Evolutionary conservation across 805 yeast genomes (phyloP).

Genomic region (Wickerhamomyces canadensis): DNA sequence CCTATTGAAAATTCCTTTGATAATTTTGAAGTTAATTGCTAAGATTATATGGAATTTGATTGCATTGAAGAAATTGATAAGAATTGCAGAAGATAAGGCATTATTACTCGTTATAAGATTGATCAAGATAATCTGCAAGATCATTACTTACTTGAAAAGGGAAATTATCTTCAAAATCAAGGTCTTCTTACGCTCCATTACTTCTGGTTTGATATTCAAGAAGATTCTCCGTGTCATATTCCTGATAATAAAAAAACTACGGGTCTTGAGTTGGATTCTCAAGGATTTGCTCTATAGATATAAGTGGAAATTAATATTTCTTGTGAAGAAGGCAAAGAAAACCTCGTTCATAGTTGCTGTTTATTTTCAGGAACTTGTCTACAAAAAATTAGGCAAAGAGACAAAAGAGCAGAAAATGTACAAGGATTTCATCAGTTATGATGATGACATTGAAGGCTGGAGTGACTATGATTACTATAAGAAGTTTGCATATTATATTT

Average conservation of each 20-base stretch:
- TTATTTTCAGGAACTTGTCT: conserved; percentile 13
- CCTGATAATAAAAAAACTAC: conserved; percentile 14
- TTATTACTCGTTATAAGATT: conserved; percentile 8
- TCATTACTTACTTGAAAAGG: conserved; percentile 9
- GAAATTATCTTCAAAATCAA: conserved; percentile 9
- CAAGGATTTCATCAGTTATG: conserved; percentile 6
- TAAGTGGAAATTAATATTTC: conserved; percentile 17
- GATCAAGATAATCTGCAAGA: conserved; percentile 9
- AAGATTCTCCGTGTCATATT: conserved; percentile 9
- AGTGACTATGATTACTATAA: conserved; percentile 14
- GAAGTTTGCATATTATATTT: conserved; percentile 11
- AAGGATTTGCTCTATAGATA: conserved; percentile 18
- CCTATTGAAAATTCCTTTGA: conserved; percentile 11
- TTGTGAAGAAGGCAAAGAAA: conserved; percentile 9
- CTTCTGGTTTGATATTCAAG: conserved; percentile 9
- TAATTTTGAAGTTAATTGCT: conserved; percentile 12
- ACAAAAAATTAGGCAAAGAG: conserved; percentile 12
- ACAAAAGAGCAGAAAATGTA: conserved; percentile 7
- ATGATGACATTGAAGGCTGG: conserved; percentile 12
- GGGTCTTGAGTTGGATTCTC: conserved; percentile 16
- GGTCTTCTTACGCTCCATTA: conserved; percentile 10
- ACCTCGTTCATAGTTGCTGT: conserved; percentile 9
- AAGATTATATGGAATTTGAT: conserved; percentile 15
- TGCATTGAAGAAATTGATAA: conserved; percentile 14
- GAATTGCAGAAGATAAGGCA: conserved; percentile 13